phyloP scores from a whole-genome alignment of 352 stramenopile genomes.

The Phytophthora citrophthora region DNA sequence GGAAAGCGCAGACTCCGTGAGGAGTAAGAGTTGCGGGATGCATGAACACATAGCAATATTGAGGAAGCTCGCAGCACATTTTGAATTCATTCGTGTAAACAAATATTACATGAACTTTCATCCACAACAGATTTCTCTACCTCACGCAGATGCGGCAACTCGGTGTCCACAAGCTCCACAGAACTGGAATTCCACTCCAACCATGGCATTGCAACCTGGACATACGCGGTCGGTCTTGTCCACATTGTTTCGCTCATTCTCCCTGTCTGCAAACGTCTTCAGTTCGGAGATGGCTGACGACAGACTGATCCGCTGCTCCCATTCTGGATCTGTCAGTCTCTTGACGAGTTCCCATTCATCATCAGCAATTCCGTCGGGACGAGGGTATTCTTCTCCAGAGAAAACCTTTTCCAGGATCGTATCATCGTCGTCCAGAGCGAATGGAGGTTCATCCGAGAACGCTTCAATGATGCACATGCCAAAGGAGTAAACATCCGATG shows the following conservation, averaged over 20 bases:
- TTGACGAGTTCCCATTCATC: slow-evolving; percentile 35
- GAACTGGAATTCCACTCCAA: slow-evolving; percentile 30
- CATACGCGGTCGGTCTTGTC: slow-evolving; percentile 27
- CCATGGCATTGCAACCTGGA: slow-evolving; percentile 19
- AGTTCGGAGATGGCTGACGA: slow-evolving; percentile 21
- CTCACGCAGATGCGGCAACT: slow-evolving; percentile 16
- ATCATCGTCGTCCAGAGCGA: slow-evolving; percentile 30
- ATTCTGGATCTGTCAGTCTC: slow-evolving; percentile 21
- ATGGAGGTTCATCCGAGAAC: slow-evolving; percentile 35
- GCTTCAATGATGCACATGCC: slow-evolving; percentile 49
- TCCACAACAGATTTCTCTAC: not conserved
- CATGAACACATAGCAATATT: not conserved
- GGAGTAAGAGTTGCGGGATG: not conserved
- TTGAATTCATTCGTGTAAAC: too few species aligned
- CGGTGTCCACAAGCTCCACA: slow-evolving; percentile 31
- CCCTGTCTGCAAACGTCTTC: slow-evolving; percentile 23
- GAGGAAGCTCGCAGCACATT: too few species aligned
- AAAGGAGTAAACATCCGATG: slow-evolving; percentile 53
- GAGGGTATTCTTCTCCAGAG: slow-evolving; percentile 14
- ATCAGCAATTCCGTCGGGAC: slow-evolving; percentile 25
- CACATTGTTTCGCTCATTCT: slow-evolving; percentile 24
- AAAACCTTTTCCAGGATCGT: slow-evolving; percentile 32
- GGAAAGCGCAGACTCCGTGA: not conserved
- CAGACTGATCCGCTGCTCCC: slow-evolving; percentile 21
- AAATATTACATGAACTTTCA: not conserved